Conservation (phyloP, 2,329 filamentous ascomycete genomes). For the Pseudogymnoascus sp. region DNA sequence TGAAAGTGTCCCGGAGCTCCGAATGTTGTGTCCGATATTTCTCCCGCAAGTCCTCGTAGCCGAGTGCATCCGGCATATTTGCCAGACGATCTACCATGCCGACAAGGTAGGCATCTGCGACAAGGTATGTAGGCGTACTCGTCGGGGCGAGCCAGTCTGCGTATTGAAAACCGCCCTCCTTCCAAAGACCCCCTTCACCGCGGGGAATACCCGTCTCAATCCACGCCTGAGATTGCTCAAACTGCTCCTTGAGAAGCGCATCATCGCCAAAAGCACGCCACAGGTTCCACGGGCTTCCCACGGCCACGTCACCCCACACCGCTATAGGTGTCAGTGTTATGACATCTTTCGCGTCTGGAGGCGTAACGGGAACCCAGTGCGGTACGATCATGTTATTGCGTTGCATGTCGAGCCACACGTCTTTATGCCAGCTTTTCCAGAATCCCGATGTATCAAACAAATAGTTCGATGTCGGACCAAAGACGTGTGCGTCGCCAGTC, state of each 20-base stretch:
- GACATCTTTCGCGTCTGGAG: conserved; percentile 14
- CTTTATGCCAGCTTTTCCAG: conserved; percentile 34
- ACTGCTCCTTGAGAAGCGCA: conserved; percentile 11
- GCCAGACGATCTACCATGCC: conserved; percentile 9
- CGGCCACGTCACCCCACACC: conserved; percentile 14
- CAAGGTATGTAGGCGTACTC: conserved; percentile 4
- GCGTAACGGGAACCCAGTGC: conserved; percentile 22
- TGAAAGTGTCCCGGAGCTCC: conserved; percentile 2
- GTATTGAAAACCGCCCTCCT: conserved; percentile 13
- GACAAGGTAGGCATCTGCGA: conserved; percentile 10
- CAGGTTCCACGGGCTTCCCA: conserved; percentile 13
- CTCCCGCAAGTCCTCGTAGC: neutral
- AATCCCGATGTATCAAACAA: conserved; percentile 35
- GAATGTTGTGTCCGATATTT: conserved; percentile 11
- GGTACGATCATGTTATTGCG: conserved; percentile 28
- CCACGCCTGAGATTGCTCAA: conserved; percentile 11
- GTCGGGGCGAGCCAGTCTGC: conserved; percentile 19
- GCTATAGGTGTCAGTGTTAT: neutral
- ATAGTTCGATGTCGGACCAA: conserved; percentile 40
- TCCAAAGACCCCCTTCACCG: neutral
- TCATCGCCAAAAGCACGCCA: conserved; percentile 11
- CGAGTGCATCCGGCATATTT: neutral
- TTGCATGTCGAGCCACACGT: conserved; percentile 22
- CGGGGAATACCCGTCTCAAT: conserved; percentile 3
- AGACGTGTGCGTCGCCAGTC: conserved; percentile 46